phyloP scores from a whole-genome alignment of 345 rosid genomes.

The Eucalyptus virginea region DNA sequence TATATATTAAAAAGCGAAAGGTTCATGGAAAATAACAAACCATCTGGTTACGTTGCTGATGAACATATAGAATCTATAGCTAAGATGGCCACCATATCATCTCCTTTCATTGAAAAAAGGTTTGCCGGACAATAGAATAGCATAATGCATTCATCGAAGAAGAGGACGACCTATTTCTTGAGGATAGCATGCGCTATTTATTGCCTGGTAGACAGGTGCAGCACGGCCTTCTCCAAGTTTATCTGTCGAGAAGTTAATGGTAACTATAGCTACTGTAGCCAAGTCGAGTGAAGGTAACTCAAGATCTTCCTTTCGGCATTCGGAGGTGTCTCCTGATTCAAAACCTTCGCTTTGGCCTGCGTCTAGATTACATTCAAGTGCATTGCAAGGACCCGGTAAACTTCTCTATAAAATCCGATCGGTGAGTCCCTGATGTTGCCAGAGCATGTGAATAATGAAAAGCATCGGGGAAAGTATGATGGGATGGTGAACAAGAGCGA shows the following conservation, averaged over 20 bases:
- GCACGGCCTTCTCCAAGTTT: background rate
- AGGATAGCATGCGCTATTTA: background rate
- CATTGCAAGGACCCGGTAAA: background rate
- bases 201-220: background rate
- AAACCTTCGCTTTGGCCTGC: background rate
- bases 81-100: background rate
- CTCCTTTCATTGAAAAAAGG: background rate
- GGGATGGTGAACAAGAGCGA: background rate
- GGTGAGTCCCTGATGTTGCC: background rate
- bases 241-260: background rate
- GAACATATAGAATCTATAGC: background rate
- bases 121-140: background rate
- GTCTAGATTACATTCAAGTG: background rate
- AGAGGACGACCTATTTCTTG: too few species aligned
- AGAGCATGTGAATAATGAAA: background rate
- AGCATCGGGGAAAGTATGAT: background rate
- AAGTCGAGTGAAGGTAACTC: background rate
- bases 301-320: background rate
- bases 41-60: background rate
- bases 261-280: background rate
- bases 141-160: background rate
- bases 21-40: background rate
- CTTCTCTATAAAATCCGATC: background rate
- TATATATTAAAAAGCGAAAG: background rate
- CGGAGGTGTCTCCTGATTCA: background rate